Evolutionary conservation across 2,329 filamentous ascomycete species (phyloP).

Genomic region (Ceratocystis destructans): DNA sequence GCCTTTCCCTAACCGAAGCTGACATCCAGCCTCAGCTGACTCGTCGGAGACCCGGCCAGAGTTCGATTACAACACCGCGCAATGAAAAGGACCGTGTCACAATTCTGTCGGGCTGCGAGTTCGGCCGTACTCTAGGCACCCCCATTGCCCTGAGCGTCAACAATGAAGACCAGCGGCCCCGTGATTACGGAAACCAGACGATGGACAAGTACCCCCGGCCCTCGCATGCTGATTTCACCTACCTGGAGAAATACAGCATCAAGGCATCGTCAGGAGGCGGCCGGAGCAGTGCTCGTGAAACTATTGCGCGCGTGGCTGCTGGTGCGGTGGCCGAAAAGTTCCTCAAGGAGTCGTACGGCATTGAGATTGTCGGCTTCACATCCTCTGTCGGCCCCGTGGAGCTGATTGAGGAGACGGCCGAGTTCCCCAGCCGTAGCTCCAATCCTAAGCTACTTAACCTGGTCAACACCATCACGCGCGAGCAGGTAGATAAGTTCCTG

Average conservation of each 20-base stretch:
- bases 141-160: slow-evolving; percentile 77
- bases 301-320: slow-evolving; percentile 82
- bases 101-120: slow-evolving; percentile 87
- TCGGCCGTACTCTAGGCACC: slow-evolving; percentile 77
- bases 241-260: slow-evolving; percentile 91
- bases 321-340: slow-evolving; percentile 92
- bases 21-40: slow-evolving; percentile 95
- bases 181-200: slow-evolving; percentile 79
- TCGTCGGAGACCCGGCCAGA: slow-evolving; percentile 77
- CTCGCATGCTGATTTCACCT: slow-evolving; percentile 92
- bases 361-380: slow-evolving; percentile 86
- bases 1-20: slow-evolving; percentile 67
- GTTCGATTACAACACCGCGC: slow-evolving; percentile 76
- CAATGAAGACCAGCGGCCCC: slow-evolving; percentile 85
- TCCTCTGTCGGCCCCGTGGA: slow-evolving; percentile 67
- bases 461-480: slow-evolving; percentile 56
- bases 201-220: slow-evolving; percentile 88
- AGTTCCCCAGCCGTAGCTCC: slow-evolving; percentile 53
- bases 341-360: slow-evolving; percentile 60
- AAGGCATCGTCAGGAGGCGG: slow-evolving; percentile 86
- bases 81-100: slow-evolving; percentile 85
- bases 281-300: slow-evolving; percentile 83
- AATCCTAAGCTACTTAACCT: slow-evolving; percentile 70
- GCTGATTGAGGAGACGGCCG: slow-evolving; percentile 58
- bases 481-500: slow-evolving; percentile 67